These are phyloP conservation scores for Colletotrichum liaoningense DNA, from an alignment of 2,329 filamentous ascomycete species.

Conservation along the genomic window DNA sequence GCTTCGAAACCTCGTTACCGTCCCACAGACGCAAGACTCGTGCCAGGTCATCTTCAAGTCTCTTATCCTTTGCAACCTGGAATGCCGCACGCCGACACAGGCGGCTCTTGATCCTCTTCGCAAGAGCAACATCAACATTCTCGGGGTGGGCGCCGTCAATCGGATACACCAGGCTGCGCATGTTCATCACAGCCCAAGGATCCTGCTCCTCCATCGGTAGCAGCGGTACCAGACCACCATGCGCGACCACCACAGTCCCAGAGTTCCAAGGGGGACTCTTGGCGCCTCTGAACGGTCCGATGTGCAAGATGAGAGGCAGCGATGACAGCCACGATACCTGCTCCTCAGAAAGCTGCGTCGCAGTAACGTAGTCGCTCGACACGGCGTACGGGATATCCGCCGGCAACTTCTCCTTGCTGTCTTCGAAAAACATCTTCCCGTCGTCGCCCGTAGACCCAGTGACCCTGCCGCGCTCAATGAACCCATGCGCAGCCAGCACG, in stretches of 20 bases:
- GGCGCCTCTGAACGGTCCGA: not conserved
- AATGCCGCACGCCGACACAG: not conserved
- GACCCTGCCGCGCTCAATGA: slow-evolving; percentile 45
- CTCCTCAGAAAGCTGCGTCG: not conserved
- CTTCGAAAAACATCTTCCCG: not conserved
- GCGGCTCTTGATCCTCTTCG: not conserved
- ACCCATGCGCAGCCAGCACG: slow-evolving; percentile 74
- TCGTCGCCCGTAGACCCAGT: not conserved
- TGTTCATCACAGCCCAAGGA: slow-evolving; percentile 88
- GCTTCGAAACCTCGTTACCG: not conserved
- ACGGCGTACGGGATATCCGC: not conserved
- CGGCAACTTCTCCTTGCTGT: not conserved
- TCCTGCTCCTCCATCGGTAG: slow-evolving; percentile 77
- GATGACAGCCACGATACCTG: not conserved
- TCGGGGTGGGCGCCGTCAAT: slow-evolving; percentile 34
- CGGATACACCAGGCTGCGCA: slow-evolving; percentile 79
- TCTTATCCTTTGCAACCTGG: not conserved
- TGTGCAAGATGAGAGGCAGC: not conserved
- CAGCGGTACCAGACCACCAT: slow-evolving; percentile 82
- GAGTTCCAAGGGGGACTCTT: not conserved
- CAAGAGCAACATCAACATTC: not conserved
- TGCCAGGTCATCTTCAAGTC: not conserved
- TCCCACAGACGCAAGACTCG: not conserved
- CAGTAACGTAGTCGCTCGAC: not conserved
- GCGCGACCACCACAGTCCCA: not conserved